Conservation (phyloP, 768 basidiomycete genomes). For the Aureoboletus auriporus region DNA sequence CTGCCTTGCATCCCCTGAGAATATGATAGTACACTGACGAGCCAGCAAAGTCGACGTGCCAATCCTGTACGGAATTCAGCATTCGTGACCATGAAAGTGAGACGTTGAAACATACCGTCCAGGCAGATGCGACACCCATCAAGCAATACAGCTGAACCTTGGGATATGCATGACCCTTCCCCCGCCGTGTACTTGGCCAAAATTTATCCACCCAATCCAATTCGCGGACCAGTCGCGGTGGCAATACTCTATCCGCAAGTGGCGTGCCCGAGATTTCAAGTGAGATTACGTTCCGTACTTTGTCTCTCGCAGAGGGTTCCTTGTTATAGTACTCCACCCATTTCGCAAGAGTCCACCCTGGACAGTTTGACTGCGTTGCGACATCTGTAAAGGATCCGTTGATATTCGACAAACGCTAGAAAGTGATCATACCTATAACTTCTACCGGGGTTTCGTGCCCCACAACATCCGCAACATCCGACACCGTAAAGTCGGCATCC, state of each 20-base stretch:
- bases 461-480: conserved; percentile 75
- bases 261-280: conserved; percentile 87
- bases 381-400: conserved; percentile 53
- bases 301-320: conserved; percentile 68
- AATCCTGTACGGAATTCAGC: conserved; percentile 56
- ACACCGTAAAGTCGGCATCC: conserved; percentile 59
- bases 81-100: neutral
- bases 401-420: conserved; percentile 3
- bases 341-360: conserved; percentile 85
- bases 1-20: conserved; percentile 76
- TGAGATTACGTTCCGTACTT: conserved; percentile 92
- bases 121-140: conserved; percentile 91
- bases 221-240: conserved; percentile 81
- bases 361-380: conserved; percentile 76
- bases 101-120: conserved; percentile 68
- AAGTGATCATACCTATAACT: conserved; percentile 70
- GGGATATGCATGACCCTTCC: conserved; percentile 72
- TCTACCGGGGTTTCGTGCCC: conserved; percentile 80
- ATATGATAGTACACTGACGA: conserved; percentile 98
- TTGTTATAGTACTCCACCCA: conserved; percentile 88
- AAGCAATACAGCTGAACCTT: conserved; percentile 96
- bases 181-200: conserved; percentile 81
- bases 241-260: conserved; percentile 72
- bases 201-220: conserved; percentile 97
- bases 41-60: conserved; percentile 98